Evolutionary conservation across 169 alveolate species (phyloP).

Genomic region (Plasmodium vinckei): DNA sequence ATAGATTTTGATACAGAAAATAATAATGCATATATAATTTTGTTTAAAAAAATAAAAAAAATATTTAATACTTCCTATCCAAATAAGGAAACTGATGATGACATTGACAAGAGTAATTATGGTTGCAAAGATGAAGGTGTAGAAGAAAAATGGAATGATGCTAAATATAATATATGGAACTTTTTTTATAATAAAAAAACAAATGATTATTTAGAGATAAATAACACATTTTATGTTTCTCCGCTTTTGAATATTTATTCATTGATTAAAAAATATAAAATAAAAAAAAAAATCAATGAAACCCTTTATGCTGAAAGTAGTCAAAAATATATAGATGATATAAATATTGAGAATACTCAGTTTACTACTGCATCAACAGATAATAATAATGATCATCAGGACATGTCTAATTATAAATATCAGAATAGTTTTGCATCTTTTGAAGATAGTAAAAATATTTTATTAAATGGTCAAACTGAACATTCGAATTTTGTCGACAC

Average conservation of each 20-base stretch:
- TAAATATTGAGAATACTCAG: too few relatives aligned
- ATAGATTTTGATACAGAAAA: neutral
- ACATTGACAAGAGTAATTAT: neutral
- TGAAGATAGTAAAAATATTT: too few relatives aligned
- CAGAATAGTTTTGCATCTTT: too few relatives aligned
- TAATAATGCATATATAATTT: neutral
- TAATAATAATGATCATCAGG: too few relatives aligned
- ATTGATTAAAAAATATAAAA: slow-evolving; percentile 46
- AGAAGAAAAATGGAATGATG: neutral
- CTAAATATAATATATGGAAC: slow-evolving; percentile 28
- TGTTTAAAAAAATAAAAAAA: neutral
- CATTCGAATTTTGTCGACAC: too few relatives aligned
- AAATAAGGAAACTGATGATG: neutral
- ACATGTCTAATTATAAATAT: too few relatives aligned
- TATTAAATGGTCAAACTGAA: too few relatives aligned
- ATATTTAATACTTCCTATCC: neutral
- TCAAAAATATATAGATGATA: too few relatives aligned
- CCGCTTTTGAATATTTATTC: slow-evolving; percentile 46
- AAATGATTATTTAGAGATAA: too few relatives aligned
- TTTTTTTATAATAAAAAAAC: slow-evolving; percentile 2
- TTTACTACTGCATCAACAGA: too few relatives aligned
- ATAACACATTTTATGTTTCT: neutral
- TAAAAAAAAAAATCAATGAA: slow-evolving; percentile 15
- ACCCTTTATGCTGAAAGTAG: neutral
- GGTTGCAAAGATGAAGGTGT: neutral